Evolutionary conservation across 306 rosid species (phyloP), one percentile per base, ranked within the genome.

Genomic region (Lithocarpus polystachyus): DNA sequence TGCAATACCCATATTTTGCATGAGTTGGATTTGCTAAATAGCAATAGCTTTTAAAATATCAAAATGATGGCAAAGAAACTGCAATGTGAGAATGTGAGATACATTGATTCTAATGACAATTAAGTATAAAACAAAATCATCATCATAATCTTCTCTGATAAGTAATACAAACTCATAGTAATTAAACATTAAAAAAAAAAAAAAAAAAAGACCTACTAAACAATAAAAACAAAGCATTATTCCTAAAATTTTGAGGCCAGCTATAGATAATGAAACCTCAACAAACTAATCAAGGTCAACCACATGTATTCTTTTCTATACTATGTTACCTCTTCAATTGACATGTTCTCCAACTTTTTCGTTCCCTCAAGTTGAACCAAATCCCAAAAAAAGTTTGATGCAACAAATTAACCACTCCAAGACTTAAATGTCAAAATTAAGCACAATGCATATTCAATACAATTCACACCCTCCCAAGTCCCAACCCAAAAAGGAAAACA

Each of bases 351-450:
- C 53, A 18, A 57, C 22, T 1, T 57, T 57, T 6, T 57, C 29
- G 8, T n/a, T 57, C 65, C 26, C 26, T 57, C 0, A 0, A 18
- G 65, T 19, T 18, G 24, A 57, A 57, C 43, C n/a, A 67, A 67
- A 20, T 6, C 6, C 43, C 19, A 67, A 18, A 3, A 70, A 11
- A 59, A 52, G 45, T 35, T 61, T 74, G 72, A 69, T 56, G 28
- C 35, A 35, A 29, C 53, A 73, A 76, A 72, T 18, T 26, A 2
- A 29, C 22, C 43, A 53, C 8, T 26, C 23, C 31, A 4, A 18
- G 75, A 13, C 79, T 74, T 35, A 48, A 53, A 77, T 84, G 71
- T 28, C 70, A 56, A 22, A 48, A 35, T 12, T 73, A 15, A 75
- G 23, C 73, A 68, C 77, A 71, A 23, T 24, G 17, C 33, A 59